Evolutionary conservation across 441 rosid species (phyloP), one percentile per base, ranked within the genome.

Genomic region (Pelargonium australe): DNA sequence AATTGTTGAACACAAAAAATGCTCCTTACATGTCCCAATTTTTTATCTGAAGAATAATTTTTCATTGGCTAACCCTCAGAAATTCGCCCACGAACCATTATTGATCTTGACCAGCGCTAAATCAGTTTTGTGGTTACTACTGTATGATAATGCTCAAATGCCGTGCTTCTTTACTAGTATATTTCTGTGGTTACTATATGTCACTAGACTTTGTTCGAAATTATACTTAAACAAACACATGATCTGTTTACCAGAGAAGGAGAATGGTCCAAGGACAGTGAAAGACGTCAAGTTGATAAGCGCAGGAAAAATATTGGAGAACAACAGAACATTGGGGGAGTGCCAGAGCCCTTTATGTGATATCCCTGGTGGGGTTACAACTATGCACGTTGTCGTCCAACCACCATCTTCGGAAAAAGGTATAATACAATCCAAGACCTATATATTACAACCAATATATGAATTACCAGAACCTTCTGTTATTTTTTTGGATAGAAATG

Each of bases 311-410:
- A 83, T 95, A 79, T 78, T 95, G 79, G 99, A 90, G 73, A 91
- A 90, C 84, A 89, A 73, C 82, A 87, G 82, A 81, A 91, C 91
- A 7, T 70, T 91, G 20, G 89, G 86, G 40, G 97, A 90, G 71
- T 95, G 96, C 74, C 88, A 77, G 73, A 91, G 91, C 74, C 96
- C 97, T 1, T 83, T 95, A 43, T 84, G 89, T 64, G 92, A 85
- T 77, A 78, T 86, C 57, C 92, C 91, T 16, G 92, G 92, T 34
- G 89, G 91, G 66, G 92, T 95, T 67, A 91, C 93, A 70, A 95
- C 99, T 55, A 95, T 95, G 96, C 99, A 91, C 14, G 97, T 95
- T 23, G 83, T 95, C 75, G 87, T 95, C 82, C 97, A 95, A 80
- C 92, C 92, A 63, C 88, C 92, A 11, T 20, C 90, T 14, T 5